phyloP scores from a whole-genome alignment of 768 basidiomycete genomes.

The Collybia sp. region DNA sequence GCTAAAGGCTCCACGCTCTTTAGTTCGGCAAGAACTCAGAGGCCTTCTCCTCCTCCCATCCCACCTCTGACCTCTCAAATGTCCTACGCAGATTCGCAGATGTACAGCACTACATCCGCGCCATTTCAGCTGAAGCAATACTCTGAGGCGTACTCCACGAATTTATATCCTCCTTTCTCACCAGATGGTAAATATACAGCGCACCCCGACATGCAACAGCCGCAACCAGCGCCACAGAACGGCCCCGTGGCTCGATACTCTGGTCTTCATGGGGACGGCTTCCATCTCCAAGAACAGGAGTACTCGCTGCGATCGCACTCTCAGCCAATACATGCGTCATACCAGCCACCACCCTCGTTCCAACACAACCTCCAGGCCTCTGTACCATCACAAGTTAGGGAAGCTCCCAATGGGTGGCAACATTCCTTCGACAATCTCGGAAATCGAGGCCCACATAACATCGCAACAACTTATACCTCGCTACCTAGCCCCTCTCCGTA shows the following conservation, averaged over 20 bases:
- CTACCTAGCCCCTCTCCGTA: slow-evolving; percentile 24
- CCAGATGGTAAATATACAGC: too few relatives aligned
- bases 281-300: neutral
- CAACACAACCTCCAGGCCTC: slow-evolving; percentile 13
- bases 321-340: slow-evolving; percentile 11
- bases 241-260: too few relatives aligned
- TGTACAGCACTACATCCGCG: neutral
- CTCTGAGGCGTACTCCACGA: neutral
- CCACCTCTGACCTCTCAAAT: slow-evolving; percentile 3
- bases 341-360: slow-evolving; percentile 1
- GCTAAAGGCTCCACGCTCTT: slow-evolving; percentile 21
- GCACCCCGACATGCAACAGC: too few relatives aligned
- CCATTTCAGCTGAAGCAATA: neutral
- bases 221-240: too few relatives aligned
- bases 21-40: slow-evolving; percentile 17
- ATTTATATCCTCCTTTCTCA: too few relatives aligned
- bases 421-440: slow-evolving; percentile 16
- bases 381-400: slow-evolving; percentile 12
- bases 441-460: slow-evolving; percentile 10
- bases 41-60: neutral
- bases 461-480: slow-evolving; percentile 13
- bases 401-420: slow-evolving; percentile 18
- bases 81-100: slow-evolving; percentile 6
- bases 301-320: slow-evolving; percentile 12
- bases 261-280: neutral